Conservation (phyloP, 2,329 filamentous ascomycete genomes). For the Diaporthe aspalathi region DNA sequence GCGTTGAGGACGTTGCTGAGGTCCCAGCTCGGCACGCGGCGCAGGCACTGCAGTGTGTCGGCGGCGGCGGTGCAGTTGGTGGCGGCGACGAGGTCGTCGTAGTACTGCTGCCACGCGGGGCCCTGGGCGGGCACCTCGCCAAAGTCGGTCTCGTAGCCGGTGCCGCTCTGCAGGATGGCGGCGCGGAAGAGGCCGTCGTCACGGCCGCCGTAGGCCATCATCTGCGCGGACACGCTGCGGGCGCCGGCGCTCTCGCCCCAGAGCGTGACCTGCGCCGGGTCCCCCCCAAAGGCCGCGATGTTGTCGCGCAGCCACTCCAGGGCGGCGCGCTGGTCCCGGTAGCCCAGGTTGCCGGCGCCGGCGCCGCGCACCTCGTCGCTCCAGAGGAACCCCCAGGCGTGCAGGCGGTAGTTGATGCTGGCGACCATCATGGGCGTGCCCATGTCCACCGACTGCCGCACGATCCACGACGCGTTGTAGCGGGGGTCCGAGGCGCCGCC, state of each 20-base stretch:
- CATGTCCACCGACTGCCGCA: conserved; percentile 4
- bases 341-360: conserved; percentile 60
- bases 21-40: too few species aligned
- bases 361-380: conserved; percentile 51
- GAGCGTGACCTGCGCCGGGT: conserved; percentile 57
- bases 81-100: too few species aligned
- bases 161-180: too few species aligned
- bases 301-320: conserved; percentile 60
- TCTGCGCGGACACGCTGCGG: too few species aligned
- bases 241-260: conserved; percentile 63
- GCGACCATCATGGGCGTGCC: conserved; percentile 58
- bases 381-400: conserved; percentile 59
- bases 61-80: too few species aligned
- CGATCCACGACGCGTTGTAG: conserved; percentile 1
- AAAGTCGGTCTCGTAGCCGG: too few species aligned
- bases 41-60: too few species aligned
- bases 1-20: too few species aligned
- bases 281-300: conserved; percentile 57
- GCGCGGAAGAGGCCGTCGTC: too few species aligned
- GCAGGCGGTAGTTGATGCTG: conserved; percentile 60
- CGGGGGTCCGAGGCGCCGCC: background rate
- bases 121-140: too few species aligned
- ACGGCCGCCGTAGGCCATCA: too few species aligned
- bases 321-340: conserved; percentile 58
- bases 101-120: too few species aligned